A percentile compares a stretch with the other conserved stretches of the same genome.
phyloP scores from a whole-genome alignment of 1,284 basidiomycete species.

The Rhodofomes roseus region DNA sequence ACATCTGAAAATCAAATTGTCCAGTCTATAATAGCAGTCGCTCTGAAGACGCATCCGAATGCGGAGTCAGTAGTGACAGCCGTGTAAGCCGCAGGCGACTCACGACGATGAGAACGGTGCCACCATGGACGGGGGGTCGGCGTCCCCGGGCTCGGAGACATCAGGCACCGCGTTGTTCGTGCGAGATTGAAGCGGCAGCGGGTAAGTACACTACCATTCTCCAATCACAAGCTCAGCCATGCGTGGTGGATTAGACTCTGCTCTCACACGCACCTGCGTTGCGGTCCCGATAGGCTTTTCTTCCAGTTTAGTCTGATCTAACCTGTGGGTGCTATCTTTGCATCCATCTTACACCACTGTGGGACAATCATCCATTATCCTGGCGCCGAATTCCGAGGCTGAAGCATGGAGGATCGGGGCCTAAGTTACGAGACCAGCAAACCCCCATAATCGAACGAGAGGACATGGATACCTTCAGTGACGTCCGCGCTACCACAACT shows the following conservation, averaged over 20 bases:
- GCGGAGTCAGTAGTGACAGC: background rate
- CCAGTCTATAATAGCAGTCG: background rate
- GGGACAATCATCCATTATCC: background rate
- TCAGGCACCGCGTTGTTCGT: background rate
- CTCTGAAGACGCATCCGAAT: background rate
- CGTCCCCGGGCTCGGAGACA: background rate
- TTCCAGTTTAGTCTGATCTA: background rate
- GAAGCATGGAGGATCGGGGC: background rate
- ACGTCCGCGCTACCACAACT: too few species aligned
- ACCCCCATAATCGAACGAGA: background rate
- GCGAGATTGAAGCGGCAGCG: background rate
- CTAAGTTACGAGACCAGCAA: background rate
- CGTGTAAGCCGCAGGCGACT: background rate
- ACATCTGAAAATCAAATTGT: background rate
- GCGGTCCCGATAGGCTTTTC: constrained; percentile 1
- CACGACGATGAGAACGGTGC: background rate
- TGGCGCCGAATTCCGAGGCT: background rate
- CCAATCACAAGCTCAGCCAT: background rate
- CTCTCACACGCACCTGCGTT: background rate
- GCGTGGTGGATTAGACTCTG: background rate
- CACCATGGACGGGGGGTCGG: background rate
- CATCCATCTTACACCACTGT: background rate
- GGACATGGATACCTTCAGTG: background rate
- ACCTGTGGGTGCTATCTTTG: background rate
- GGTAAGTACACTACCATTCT: background rate